Evolutionary conservation across 768 basidiomycete genomes (phyloP).

Genomic region (Hypholoma fasciculare): DNA sequence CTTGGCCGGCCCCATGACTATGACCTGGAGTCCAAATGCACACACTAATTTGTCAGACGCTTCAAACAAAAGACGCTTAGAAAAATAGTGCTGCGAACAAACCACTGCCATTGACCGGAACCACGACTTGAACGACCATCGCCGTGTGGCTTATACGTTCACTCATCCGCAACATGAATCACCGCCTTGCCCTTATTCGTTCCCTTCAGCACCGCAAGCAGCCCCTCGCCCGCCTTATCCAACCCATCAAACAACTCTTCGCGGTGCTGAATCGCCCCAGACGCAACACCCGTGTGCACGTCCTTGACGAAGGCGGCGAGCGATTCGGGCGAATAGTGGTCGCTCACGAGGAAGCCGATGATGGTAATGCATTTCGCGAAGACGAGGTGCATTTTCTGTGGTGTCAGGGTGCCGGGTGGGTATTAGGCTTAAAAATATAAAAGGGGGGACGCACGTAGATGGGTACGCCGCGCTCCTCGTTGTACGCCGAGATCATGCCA

Average conservation of each 20-base stretch:
- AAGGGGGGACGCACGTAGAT: constrained; percentile 25
- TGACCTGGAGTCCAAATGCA: no score
- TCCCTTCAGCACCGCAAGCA: constrained; percentile 34
- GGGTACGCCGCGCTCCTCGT: constrained; percentile 23
- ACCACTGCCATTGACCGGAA: no score
- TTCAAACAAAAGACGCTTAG: no score
- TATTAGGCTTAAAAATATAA: not conserved
- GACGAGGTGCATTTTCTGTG: constrained; percentile 38
- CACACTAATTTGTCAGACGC: no score
- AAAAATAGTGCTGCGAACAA: no score
- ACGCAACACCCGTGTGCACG: constrained; percentile 39
- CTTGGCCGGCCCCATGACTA: no score
- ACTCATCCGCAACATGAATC: constrained; percentile 32
- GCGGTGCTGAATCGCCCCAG: constrained; percentile 44
- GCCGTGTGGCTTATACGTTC: not conserved
- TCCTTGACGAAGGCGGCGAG: constrained; percentile 38
- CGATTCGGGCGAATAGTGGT: constrained; percentile 30
- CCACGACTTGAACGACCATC: no score
- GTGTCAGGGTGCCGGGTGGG: not conserved
- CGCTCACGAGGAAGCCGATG: constrained; percentile 36
- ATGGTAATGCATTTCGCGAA: constrained; percentile 41
- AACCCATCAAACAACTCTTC: constrained; percentile 49
- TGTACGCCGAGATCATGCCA: constrained; percentile 40
- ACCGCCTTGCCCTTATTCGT: constrained; percentile 35
- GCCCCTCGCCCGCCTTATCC: constrained; percentile 35